A percentile compares a stretch with the other conserved stretches of the same genome.
These are phyloP conservation scores for Neolentinus lepideus DNA, from an alignment of 1,284 basidiomycete species.

Conservation along the genomic window DNA sequence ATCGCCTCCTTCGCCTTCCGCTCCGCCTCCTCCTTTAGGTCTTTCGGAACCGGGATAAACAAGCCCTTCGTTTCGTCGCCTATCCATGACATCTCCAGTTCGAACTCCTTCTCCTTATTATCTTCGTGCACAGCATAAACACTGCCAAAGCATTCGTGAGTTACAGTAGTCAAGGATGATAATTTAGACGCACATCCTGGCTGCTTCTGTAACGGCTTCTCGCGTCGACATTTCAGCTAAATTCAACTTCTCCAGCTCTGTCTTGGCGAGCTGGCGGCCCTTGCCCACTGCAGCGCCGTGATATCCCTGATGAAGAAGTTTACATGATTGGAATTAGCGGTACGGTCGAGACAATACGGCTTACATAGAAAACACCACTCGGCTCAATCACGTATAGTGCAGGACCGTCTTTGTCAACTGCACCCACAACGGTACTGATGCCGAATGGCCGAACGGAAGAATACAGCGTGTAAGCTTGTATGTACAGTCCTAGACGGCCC, in stretches of 20 bases:
- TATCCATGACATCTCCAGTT: conserved; percentile 97
- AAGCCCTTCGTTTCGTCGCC: conserved; percentile 78
- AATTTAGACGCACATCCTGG: conserved; percentile 71
- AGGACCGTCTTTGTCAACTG: conserved; percentile 87
- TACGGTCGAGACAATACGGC: conserved; percentile 18
- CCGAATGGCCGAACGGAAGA: conserved; percentile 98
- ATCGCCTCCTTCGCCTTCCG: conserved; percentile 84
- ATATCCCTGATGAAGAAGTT: conserved; percentile 59
- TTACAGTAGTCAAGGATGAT: neutral
- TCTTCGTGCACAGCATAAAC: conserved; percentile 98
- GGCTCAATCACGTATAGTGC: conserved; percentile 91
- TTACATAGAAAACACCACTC: conserved; percentile 86
- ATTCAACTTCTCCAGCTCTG: conserved; percentile 95
- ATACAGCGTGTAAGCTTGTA: conserved; percentile 96
- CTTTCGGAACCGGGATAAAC: conserved; percentile 81
- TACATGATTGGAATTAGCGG: neutral
- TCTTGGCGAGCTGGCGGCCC: conserved; percentile 95
- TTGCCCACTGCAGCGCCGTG: conserved; percentile 94
- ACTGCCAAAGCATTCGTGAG: conserved; percentile 32
- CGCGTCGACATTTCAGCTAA: conserved; percentile 70
- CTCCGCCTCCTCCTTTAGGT: conserved; percentile 83
- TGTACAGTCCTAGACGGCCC: conserved; percentile 82
- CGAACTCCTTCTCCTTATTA: conserved; percentile 96
- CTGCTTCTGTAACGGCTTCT: conserved; percentile 91
- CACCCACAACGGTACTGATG: conserved; percentile 86